A percentile compares a stretch with the other conserved stretches of the same genome.
phyloP scores from a whole-genome alignment of 192 early-diverging fungal genomes.

The Backusella tuberculispora region DNA sequence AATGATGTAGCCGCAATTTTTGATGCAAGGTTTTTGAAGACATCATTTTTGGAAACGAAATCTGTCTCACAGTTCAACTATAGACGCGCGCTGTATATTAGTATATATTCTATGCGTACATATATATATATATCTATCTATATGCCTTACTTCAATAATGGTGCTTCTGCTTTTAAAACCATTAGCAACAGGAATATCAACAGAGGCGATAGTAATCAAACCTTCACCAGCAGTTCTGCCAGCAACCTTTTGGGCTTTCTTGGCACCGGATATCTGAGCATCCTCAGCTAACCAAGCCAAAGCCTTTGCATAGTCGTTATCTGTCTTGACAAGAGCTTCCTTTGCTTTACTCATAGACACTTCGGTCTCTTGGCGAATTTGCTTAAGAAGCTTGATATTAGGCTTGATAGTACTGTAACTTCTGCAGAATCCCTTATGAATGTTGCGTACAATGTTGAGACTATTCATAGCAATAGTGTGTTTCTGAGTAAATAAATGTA shows the following conservation, averaged over 20 bases:
- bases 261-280: constrained; percentile 65
- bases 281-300: constrained; percentile 81
- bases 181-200: constrained; percentile 47
- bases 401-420: constrained; percentile 40
- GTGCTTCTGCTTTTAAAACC: constrained; percentile 52
- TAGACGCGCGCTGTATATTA: background rate
- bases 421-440: constrained; percentile 1
- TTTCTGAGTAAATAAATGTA: constrained; percentile 12
- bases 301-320: constrained; percentile 79
- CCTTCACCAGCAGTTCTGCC: constrained; percentile 81
- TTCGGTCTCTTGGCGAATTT: constrained; percentile 78
- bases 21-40: constrained; percentile 76
- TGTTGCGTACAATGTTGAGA: constrained; percentile 4
- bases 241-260: constrained; percentile 84
- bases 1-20: constrained; percentile 62
- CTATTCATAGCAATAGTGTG: background rate
- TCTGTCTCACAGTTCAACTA: constrained; percentile 95
- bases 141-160: constrained; percentile 65
- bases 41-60: constrained; percentile 86
- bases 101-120: background rate
- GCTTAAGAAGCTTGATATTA: constrained; percentile 63
- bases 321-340: constrained; percentile 74
- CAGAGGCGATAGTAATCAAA: constrained; percentile 66
- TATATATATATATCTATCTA: background rate
- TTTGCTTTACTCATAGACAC: constrained; percentile 84